Base-by-base conservation (phyloP, 2,329 filamentous ascomycete genomes). In the Microthyrium microscopicum region DNA sequence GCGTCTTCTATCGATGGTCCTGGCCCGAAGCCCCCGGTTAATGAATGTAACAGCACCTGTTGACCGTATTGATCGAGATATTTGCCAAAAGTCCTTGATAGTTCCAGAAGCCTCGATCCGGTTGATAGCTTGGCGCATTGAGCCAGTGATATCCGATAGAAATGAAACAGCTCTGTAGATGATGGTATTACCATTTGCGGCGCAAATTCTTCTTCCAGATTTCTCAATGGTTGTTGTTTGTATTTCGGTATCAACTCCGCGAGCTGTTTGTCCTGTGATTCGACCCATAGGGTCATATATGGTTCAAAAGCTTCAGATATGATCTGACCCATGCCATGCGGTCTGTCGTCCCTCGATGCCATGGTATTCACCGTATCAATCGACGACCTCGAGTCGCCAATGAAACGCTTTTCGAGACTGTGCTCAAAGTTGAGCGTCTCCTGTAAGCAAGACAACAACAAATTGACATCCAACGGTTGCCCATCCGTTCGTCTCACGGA, bases 381-480 rank as follows among this genome's bases (percentile, higher is more conserved):
- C 26, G 87, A 95, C 12, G 75, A 74, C 37, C 76, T 66, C 9
- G 82, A 72, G 24, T 78, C 47, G 25, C 5, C n/a, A 2, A 77
- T 69, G 51, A 95, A 95, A 7, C 79, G 74, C 41, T 73, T 73
- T 54, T 98, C 89, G 9, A 98, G 63, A 38, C 70, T 77, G 50
- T 95, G 85, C 56, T 98, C 89, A 51, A 98, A 98, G 50, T 98
- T 83, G 45, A 98, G 70, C 0, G 89, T 98, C 53, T 95, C 85
- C 48, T 95, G 87, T 42, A 95, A 58, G 52, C 87, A 94, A 22
- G 77, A 81, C 16, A 95, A 64, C 21, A 95, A 59, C 31, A 95
- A 58, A 47, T 92, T 87, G 42, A 95, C 87, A 50, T 95, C 85
- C 27, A 94, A 67, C 39, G 76, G 79, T 53, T 76, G 71, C 2